Evolutionary conservation across 2,329 filamentous ascomycete species (phyloP).

Genomic region (Eutypa lata): DNA sequence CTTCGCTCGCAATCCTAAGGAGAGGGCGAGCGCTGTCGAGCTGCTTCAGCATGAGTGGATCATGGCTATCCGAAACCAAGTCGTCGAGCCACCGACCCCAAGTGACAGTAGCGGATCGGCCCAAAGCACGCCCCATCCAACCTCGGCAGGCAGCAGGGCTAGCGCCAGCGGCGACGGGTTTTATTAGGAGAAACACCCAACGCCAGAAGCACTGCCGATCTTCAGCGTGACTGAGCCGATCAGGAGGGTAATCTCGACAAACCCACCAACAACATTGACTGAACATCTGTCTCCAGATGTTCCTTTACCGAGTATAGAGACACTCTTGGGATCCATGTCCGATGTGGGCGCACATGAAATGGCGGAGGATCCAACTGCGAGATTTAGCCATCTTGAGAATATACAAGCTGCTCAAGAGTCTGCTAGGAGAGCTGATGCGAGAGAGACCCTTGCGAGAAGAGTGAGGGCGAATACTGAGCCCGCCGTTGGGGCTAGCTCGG

Average conservation of each 20-base stretch:
- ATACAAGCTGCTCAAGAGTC: conserved; percentile 24
- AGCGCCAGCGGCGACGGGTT: conserved; percentile 30
- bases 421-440: conserved; percentile 20
- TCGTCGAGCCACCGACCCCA: conserved; percentile 62
- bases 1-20: conserved; percentile 79
- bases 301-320: too few species aligned
- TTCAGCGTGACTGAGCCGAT: conserved; percentile 9
- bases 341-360: neutral
- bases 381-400: conserved; percentile 10
- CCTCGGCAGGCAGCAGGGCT: conserved; percentile 25
- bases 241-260: conserved; percentile 4
- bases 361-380: conserved; percentile 2
- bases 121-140: conserved; percentile 34
- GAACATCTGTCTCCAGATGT: too few species aligned
- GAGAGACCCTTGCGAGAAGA: conserved; percentile 11
- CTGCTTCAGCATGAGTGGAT: conserved; percentile 93
- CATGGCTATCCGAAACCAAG: conserved; percentile 61
- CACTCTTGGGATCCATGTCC: neutral
- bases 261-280: neutral
- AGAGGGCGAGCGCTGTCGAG: conserved; percentile 79
- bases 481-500: neutral
- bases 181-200: conserved; percentile 26
- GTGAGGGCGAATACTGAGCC: neutral
- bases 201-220: conserved; percentile 15
- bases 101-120: conserved; percentile 48